Evolutionary conservation across 1,284 basidiomycete species (phyloP), one percentile per base, ranked within the genome.

Genomic region (Ceratobasidium sp.): DNA sequence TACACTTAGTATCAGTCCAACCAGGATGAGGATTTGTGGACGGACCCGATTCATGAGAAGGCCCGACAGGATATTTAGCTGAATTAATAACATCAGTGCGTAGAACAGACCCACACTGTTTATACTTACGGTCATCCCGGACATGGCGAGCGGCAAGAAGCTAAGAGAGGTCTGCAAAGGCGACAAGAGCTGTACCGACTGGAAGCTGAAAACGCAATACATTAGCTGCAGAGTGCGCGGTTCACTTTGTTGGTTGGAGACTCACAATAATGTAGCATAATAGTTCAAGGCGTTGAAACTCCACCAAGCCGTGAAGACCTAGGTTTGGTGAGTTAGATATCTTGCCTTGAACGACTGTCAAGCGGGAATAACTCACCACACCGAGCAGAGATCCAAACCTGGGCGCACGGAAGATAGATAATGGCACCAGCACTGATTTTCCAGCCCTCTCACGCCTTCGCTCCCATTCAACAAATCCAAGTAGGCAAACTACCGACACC

Each of bases 381-480:
- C 41, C 66, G 45, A 76, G 62, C 51, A 76, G 50, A 36, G 73
- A 27, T n/a, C 75, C 75, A 19, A 76, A 62, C 27, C 60, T 69
- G 57, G 74, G 74, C 54, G 59, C 72, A 47, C 66, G 74, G 66
- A 74, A 76, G 15, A 76, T 71, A 24, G 65, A 62, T 24, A 76
- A 36, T 19, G 75, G 75, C 27, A 76, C 59, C 22, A 76, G 36
- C 36, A 65, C 73, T 27, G 67, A 47, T 53, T 76, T 76, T 31
- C 60, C 44, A 56, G 47, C 53, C 19, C 45, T 47, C 57, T 76
- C 73, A 9, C 75, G 65, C 33, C 69, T 60, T 17, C 74, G 73
- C 50, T 76, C 75, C 75, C 75, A 76, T 57, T 74, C 67, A 9
- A 76, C 33, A 56, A 76, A 76, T 22, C 73, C 74, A 29, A 72